Conservation (phyloP, 441 rosid species). For the Viola pubescens region DNA sequence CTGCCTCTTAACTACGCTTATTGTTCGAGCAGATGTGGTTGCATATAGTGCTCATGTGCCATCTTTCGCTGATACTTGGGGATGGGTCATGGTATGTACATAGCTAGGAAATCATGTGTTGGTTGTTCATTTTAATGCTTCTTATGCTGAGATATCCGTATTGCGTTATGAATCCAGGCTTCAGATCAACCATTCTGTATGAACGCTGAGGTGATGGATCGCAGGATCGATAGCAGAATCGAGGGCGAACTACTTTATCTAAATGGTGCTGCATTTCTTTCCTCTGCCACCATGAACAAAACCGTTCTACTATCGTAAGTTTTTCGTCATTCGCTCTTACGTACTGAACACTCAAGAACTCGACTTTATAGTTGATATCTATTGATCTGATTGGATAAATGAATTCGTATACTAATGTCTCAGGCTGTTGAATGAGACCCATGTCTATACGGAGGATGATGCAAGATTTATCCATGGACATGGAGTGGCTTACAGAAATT, state of each 20-base stretch:
- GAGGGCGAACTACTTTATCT: constrained; percentile 58
- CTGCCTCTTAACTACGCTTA: background rate
- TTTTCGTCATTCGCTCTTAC: background rate
- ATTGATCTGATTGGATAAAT: no score
- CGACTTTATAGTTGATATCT: no score
- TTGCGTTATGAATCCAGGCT: constrained; percentile 35
- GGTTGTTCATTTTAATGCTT: background rate
- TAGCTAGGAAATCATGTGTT: background rate
- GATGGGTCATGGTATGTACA: constrained; percentile 79
- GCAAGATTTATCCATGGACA: constrained; percentile 92
- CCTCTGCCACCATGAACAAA: constrained; percentile 80
- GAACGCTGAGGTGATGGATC: constrained; percentile 55
- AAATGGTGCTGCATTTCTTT: constrained; percentile 61
- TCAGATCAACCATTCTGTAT: constrained; percentile 64
- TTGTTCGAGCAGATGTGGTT: constrained; percentile 51
- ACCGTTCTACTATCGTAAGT: constrained; percentile 61
- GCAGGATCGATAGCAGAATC: constrained; percentile 56
- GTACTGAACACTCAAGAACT: no score
- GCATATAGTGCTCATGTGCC: constrained; percentile 93
- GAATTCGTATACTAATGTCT: background rate
- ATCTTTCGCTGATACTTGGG: constrained; percentile 96
- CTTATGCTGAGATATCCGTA: background rate
- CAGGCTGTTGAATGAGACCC: constrained; percentile 83
- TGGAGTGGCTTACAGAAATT: constrained; percentile 54
- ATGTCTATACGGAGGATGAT: constrained; percentile 77